Base-by-base conservation (phyloP, 2,329 filamentous ascomycete species). In the Coniosporium tulheliwenetii region DNA sequence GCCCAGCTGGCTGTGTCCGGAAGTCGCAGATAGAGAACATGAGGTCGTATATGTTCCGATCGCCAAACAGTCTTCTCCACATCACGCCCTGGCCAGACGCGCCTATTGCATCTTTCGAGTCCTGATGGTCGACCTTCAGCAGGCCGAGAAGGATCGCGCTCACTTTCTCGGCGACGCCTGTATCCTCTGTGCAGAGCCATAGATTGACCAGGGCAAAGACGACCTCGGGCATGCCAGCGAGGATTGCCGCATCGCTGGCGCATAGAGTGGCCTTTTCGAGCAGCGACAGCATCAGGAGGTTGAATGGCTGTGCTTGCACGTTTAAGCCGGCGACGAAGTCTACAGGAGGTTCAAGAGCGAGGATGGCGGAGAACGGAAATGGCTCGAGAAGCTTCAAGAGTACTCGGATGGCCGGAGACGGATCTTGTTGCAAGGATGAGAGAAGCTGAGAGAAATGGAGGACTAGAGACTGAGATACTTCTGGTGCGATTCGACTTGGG, bases 21-120 rank as follows among this genome's bases (percentile, higher is more conserved):
- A 69, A 55, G 45, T 66, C 70, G 49, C 70, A 76, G 39, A 69
- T 61, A 29, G 67, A 65, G 55, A 75, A 79, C 30, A 79, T 60
- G 7, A 68, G 58, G 1, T 60, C 61, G 47, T 77, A 77, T 5
- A 79, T 66, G 49, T 77, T 66, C 43, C 63, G 67, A 46, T 79
- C 76, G 2, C 66, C 64, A 48, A 80, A 79, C 1, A 79, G 48
- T 13, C 76, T 68, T 50, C 73, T 69, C 75, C 75, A 79, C 50
- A 80, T 62, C 1, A 76, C 56, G 0, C 69, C 70, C 46, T 71
- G 67, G 3, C 67, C 66, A 44, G 49, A 8, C 48, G 30, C 13
- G 35, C 37, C 13, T 37, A 7, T 49, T 59, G 43, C 55, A 55
- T 48, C 48, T 50, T 36, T 45, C 51, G 47, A 14, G 49, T 50